Percentiles rank a stretch among this genome's conserved stretches.
Evolutionary conservation across 768 basidiomycete species (phyloP).

Genomic region (Pleurotus giganteus): DNA sequence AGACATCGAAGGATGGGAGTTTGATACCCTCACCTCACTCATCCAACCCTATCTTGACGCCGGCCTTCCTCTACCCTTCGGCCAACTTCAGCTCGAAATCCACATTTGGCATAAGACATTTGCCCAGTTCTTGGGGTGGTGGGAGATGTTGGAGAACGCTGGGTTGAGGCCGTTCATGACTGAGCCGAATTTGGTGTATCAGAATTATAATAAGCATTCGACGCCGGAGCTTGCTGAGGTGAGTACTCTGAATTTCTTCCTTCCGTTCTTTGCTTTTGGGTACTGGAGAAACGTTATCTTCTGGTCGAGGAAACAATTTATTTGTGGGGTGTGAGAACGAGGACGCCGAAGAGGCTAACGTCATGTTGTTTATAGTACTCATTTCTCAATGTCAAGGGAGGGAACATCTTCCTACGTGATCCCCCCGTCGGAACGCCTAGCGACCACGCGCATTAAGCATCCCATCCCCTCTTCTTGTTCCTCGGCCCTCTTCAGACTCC

Average conservation of each 20-base stretch:
- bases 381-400: slow-evolving; percentile 51
- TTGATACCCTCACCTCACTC: slow-evolving; percentile 50
- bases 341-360: not conserved
- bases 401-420: slow-evolving; percentile 46
- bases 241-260: not conserved
- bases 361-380: slow-evolving; percentile 38
- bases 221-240: slow-evolving; percentile 51
- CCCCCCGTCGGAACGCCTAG: slow-evolving; percentile 2
- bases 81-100: slow-evolving; percentile 69
- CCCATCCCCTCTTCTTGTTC: not conserved
- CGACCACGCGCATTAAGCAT: no score
- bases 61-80: slow-evolving; percentile 59
- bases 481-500: not conserved
- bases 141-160: slow-evolving; percentile 65
- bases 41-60: slow-evolving; percentile 46
- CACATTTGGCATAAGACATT: slow-evolving; percentile 52
- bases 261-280: not conserved
- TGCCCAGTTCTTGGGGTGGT: slow-evolving; percentile 60
- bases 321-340: not conserved
- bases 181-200: slow-evolving; percentile 63
- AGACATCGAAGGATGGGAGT: slow-evolving; percentile 71
- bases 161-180: slow-evolving; percentile 74
- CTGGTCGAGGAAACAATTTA: no score
- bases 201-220: slow-evolving; percentile 48
- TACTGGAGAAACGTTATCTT: no score